phyloP scores from a whole-genome alignment of 73 alveolate genomes.

The Uronychia setigera region DNA sequence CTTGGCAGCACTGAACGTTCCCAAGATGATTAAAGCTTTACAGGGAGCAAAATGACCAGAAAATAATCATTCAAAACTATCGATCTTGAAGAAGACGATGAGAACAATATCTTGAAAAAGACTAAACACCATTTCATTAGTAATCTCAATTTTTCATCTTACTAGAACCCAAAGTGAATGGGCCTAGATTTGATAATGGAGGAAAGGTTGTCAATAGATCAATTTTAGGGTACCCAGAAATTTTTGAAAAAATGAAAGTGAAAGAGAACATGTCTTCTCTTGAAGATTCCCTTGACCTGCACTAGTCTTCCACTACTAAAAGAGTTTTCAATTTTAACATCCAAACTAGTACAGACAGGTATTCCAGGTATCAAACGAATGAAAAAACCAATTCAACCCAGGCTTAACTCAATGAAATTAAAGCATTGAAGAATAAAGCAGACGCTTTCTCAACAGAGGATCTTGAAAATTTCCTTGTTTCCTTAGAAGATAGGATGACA shows the following conservation, averaged over 20 bases:
- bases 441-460: background rate
- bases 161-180: background rate
- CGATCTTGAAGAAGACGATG: background rate
- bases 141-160: background rate
- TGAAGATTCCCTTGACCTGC: background rate
- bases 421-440: background rate
- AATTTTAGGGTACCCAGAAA: background rate
- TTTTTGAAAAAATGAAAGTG: background rate
- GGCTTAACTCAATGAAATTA: background rate
- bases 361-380: background rate
- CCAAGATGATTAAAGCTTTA: no score
- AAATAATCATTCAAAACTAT: background rate
- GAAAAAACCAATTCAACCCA: background rate
- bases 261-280: background rate
- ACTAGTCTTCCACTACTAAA: background rate
- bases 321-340: background rate
- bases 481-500: background rate
- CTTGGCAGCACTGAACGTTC: no score
- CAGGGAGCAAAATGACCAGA: no score
- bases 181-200: background rate
- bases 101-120: background rate
- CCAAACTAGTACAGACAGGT: background rate
- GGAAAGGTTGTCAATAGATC: background rate
- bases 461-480: background rate
- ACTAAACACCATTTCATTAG: background rate